A percentile compares a stretch with the other conserved stretches of the same genome.
These are phyloP conservation scores for Cutaneotrichosporon cutaneum DNA, from an alignment of 1,284 basidiomycete species.

Conservation along the genomic window DNA sequence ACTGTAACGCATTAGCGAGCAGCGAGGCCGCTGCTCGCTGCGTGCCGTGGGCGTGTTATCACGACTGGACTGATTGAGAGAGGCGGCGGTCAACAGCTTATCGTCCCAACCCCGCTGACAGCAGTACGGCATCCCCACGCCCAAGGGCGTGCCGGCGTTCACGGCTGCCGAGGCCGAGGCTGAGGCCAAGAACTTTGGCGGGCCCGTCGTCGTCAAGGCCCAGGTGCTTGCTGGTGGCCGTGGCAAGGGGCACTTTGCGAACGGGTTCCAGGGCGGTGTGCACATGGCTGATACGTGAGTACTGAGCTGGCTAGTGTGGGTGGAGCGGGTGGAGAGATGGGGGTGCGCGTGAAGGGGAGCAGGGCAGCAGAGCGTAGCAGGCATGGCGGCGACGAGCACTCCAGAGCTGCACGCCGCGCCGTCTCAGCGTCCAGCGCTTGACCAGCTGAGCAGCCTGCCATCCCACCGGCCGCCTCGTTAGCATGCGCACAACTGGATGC, in stretches of 20 bases:
- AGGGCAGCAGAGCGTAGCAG: background rate
- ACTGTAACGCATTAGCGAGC: background rate
- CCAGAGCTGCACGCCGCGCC: no score
- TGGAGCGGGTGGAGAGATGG: background rate
- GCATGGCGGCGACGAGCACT: no score
- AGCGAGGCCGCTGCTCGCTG: no score
- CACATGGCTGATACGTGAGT: slow-evolving; percentile 86
- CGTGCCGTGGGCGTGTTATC: no score
- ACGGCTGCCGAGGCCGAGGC: slow-evolving; percentile 85
- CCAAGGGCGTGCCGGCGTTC: slow-evolving; percentile 84
- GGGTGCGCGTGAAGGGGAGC: background rate
- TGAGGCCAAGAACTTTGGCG: slow-evolving; percentile 87
- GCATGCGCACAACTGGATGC: no score
- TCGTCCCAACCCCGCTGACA: slow-evolving; percentile 4
- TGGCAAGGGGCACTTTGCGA: slow-evolving; percentile 97
- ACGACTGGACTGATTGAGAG: no score
- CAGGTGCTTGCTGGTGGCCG: slow-evolving; percentile 98
- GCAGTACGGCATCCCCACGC: slow-evolving; percentile 95
- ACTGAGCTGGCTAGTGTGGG: background rate
- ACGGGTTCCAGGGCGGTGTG: slow-evolving; percentile 95
- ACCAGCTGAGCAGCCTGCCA: background rate
- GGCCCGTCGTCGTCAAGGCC: slow-evolving; percentile 90
- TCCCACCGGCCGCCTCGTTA: no score
- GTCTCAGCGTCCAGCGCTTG: no score
- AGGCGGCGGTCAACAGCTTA: no score